These are phyloP conservation scores for Pistacia integerrima DNA, from an alignment of 345 rosid genomes.

Conservation along the genomic window DNA sequence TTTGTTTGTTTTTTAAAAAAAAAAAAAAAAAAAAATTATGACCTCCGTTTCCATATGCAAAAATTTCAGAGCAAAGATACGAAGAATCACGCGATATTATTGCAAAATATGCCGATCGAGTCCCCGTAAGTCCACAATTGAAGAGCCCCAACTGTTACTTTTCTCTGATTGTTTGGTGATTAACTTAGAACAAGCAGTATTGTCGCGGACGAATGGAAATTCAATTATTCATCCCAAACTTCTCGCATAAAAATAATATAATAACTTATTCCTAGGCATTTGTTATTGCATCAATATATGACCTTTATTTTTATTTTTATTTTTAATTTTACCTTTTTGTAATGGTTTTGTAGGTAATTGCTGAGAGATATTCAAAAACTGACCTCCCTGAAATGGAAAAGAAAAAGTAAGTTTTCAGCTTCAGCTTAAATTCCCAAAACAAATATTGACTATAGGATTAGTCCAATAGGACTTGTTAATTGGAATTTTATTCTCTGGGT, in stretches of 20 bases:
- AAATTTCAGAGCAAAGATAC: conserved; percentile 53
- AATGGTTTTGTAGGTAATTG: conserved; percentile 54
- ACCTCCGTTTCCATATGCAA: neutral
- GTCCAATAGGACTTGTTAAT: neutral
- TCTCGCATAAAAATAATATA: no score
- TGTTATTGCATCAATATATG: no score
- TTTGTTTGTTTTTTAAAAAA: neutral
- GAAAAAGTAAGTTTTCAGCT: conserved; percentile 55
- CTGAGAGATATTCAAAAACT: conserved; percentile 68
- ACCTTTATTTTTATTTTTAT: no score
- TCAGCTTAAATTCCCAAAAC: neutral
- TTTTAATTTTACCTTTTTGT: neutral
- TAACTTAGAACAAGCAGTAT: neutral
- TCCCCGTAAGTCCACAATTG: conserved; percentile 48
- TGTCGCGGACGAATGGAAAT: neutral
- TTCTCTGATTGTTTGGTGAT: neutral
- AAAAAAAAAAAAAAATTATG: neutral
- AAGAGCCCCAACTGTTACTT: neutral
- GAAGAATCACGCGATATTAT: conserved; percentile 57
- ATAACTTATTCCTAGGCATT: no score
- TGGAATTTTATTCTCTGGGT: no score
- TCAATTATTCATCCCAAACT: no score
- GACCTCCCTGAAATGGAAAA: conserved; percentile 81
- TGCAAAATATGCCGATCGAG: conserved; percentile 58
- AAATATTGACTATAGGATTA: neutral